phyloP scores from a whole-genome alignment of 2,329 filamentous ascomycete species.

The Myrmaecium sp. region DNA sequence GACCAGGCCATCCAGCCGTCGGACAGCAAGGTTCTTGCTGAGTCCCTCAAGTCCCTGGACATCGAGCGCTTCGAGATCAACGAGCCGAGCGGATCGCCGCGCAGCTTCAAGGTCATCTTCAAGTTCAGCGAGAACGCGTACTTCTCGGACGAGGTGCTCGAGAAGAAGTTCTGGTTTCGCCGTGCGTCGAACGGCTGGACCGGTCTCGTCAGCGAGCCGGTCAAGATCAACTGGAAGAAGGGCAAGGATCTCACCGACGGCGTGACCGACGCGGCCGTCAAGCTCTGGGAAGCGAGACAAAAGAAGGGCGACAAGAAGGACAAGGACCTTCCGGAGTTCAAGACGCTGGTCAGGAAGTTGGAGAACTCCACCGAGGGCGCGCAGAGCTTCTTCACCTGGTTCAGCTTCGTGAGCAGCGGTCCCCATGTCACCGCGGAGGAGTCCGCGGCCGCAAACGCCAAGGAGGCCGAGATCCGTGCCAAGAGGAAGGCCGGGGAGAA shows the following conservation, averaged over 20 bases:
- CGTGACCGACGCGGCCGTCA: conserved; percentile 54
- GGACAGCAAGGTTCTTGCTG: conserved; percentile 58
- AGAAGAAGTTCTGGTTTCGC: conserved; percentile 88
- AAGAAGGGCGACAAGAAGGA: conserved; percentile 31
- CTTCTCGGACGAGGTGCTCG: conserved; percentile 60
- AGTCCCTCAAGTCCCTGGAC: conserved; percentile 48
- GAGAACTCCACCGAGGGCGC: conserved; percentile 44
- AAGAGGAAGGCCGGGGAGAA: conserved; percentile 23
- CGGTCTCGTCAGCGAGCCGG: conserved; percentile 74
- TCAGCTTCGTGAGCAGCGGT: conserved; percentile 54
- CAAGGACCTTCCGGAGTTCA: conserved; percentile 37
- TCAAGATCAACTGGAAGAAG: conserved; percentile 61
- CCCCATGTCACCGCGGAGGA: conserved; percentile 55
- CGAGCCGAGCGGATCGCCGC: conserved; percentile 52
- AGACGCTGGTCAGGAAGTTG: conserved; percentile 36
- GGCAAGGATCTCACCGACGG: conserved; percentile 73
- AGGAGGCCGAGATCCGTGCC: conserved; percentile 41
- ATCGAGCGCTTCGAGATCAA: conserved; percentile 71
- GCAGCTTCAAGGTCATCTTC: conserved; percentile 54
- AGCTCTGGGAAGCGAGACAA: conserved; percentile 46
- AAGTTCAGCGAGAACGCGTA: conserved; percentile 68
- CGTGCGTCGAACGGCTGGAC: conserved; percentile 49
- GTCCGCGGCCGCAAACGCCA: conserved; percentile 42
- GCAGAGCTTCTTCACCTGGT: conserved; percentile 76
- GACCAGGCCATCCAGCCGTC: conserved; percentile 74